Percentiles rank a stretch among this genome's conserved stretches.
phyloP scores from a whole-genome alignment of 2,329 filamentous ascomycete genomes.

The Beauveria sp. region DNA sequence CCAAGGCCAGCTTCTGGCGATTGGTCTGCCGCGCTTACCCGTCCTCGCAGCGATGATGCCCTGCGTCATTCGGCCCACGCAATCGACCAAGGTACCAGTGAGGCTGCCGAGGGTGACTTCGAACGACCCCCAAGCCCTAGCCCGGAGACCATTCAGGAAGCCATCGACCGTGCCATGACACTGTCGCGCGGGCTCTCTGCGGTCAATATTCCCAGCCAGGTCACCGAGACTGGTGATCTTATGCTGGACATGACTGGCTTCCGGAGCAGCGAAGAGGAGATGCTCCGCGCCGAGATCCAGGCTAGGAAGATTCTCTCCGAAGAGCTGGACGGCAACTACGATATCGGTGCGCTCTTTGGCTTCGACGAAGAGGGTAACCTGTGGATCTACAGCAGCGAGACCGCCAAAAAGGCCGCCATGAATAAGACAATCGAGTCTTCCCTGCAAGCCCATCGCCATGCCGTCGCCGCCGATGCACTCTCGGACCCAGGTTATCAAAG shows the following conservation, averaged over 20 bases:
- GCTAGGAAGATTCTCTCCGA: conserved; percentile 88
- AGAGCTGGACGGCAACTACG: conserved; percentile 89
- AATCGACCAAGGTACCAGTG: conserved; percentile 26
- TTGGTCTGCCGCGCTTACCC: conserved; percentile 37
- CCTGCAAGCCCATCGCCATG: conserved; percentile 35
- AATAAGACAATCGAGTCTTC: conserved; percentile 51
- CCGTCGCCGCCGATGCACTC: conserved; percentile 65
- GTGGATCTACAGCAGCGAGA: conserved; percentile 99
- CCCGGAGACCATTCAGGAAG: conserved; percentile 62
- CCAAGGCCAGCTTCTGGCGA: conserved; percentile 42
- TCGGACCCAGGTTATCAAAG: conserved; percentile 96
- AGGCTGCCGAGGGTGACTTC: conserved; percentile 35
- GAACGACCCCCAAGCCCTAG: conserved; percentile 71
- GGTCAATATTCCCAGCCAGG: conserved; percentile 84
- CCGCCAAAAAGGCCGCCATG: conserved; percentile 84
- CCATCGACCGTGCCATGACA: conserved; percentile 72
- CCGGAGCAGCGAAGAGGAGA: conserved; percentile 89
- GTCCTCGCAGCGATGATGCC: conserved; percentile 49
- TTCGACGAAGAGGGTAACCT: conserved; percentile 93
- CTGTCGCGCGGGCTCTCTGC: conserved; percentile 81
- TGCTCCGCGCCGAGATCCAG: conserved; percentile 84
- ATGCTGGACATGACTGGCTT: conserved; percentile 99
- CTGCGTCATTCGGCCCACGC: conserved; percentile 40
- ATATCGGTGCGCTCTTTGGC: conserved; percentile 90
- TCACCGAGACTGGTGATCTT: conserved; percentile 88